Base-by-base conservation (phyloP, 768 basidiomycete species). In the Collybia sordida region DNA sequence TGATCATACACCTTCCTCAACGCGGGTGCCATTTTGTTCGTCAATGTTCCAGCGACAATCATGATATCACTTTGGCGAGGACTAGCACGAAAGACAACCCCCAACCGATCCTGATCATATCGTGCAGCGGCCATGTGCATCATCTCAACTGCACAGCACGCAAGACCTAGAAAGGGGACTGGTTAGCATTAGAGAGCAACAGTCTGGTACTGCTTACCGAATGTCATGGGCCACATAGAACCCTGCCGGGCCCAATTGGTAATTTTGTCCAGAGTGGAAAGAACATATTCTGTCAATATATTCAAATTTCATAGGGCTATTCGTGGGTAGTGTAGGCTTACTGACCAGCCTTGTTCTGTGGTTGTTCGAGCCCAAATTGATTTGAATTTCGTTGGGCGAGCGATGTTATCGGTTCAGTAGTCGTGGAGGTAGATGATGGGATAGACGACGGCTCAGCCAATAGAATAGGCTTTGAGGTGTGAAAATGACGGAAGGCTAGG, bases 41-140 rank as follows among this genome's bases (percentile, higher is more conserved):
- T 99, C 61, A 99, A 73, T 0, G 97, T 99, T 27, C 97, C 97
- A 42, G 96, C 96, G 39, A 99, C 97, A 64, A 99, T 99, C 96
- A 98, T 98, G 64, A 97, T 89, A 64, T 97, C 93, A 53, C 89
- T 92, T 73, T 98, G 92, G 53, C 97, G 88, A 39, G 97, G 97
- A 74, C 88, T 93, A n/a, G 96, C 97, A 75, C 97, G 93, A 78
- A 99, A 99, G 36, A 99, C 90, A 50, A 98, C 86, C 56, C 97
- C 97, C 25, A 99, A 76, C 53, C 97, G 83, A 68, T 99, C 97
- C 68, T 98, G 97, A 70, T 99, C 97, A 68, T 98, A 99, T 50
- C 97, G 86, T 15, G 97, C 92, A 36, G 97, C 95, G 43, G 97
- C 97, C 94, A 98, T 96, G 75, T 99, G 97, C 95, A 97, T 98